A percentile compares a stretch with the other conserved stretches of the same genome.
These are phyloP conservation scores for Teunomyces atbi DNA, from an alignment of 805 yeast genomes.

Conservation along the genomic window DNA sequence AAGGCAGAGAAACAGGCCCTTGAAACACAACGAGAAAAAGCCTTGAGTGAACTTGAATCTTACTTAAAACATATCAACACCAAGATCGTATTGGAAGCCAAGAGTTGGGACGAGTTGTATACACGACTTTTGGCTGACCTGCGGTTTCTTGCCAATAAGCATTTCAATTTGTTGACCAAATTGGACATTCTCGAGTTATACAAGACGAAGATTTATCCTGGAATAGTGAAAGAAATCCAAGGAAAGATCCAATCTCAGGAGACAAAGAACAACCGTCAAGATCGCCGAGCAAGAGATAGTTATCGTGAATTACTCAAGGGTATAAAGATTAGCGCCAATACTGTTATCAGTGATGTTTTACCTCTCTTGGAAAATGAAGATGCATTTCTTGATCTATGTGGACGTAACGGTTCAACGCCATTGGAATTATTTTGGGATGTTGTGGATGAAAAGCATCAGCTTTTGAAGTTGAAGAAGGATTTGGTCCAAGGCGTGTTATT, in stretches of 20 bases:
- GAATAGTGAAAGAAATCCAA: conserved; percentile 18
- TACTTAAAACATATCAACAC: conserved; percentile 45
- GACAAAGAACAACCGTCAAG: conserved; percentile 48
- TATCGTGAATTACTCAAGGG: conserved; percentile 50
- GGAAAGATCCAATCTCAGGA: conserved; percentile 22
- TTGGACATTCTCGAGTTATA: conserved; percentile 61
- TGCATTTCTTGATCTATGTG: conserved; percentile 60
- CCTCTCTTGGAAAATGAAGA: conserved; percentile 51
- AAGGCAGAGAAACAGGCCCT: conserved; percentile 22
- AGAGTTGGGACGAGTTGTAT: conserved; percentile 40
- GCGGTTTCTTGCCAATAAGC: conserved; percentile 59
- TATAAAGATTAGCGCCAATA: conserved; percentile 46
- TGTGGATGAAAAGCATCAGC: conserved; percentile 58
- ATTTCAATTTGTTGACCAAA: conserved; percentile 49
- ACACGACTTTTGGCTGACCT: conserved; percentile 40
- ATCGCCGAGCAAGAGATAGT: conserved; percentile 63
- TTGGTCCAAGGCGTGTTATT: conserved; percentile 52
- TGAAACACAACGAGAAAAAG: conserved; percentile 40
- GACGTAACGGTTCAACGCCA: conserved; percentile 76
- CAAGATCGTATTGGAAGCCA: conserved; percentile 21
- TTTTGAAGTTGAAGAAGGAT: conserved; percentile 58
- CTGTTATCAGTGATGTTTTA: conserved; percentile 60
- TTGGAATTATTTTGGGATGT: conserved; percentile 74
- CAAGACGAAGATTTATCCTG: conserved; percentile 36
- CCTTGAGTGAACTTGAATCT: conserved; percentile 50